Base-by-base conservation (phyloP, 2,329 filamentous ascomycete genomes). In the Pezicula neosporulosa region DNA sequence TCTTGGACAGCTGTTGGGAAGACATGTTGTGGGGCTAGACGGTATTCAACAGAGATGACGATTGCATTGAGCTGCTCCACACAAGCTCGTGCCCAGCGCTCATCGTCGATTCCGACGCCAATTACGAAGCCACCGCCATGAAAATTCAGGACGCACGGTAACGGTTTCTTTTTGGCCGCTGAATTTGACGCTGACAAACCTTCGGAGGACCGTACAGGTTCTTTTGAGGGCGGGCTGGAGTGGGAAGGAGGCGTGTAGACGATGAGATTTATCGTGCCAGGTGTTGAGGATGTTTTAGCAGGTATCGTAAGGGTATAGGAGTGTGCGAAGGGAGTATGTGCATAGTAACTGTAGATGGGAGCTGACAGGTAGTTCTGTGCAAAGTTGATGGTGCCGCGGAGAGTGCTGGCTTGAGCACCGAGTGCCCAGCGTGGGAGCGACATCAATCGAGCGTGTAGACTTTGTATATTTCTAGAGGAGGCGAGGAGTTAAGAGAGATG, bases 61-160 rank as follows among this genome's bases (percentile, higher is more conserved):
- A 68, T 61, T 3, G 66, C 59, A 18, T 50, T 56, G 12, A 44
- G 42, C 10, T 16, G 27, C 21, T 30, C 21, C 13, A 27, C 27
- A 8, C 19, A 27, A 12, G 21, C n/a, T 8, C 42, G 8, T 28
- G 42, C 42, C 42, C 42, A 44, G 10, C 42, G 42, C 42, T 44
- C 42, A 16, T 44, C 42, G 27, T 44, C 42, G 21, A 44, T n/a
- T 12, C 42, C 42, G n/a, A 16, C 10, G 12, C 42, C 42, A 4
- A 44, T 13, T 15, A 37, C 77, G 68, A 83, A 85, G 15, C 83
- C 83, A 27, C 83, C 83, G 38, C 82, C 82, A 61, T 86, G 83
- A 58, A 82, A 82, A 62, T 83, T 82, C 57, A 86, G n/a, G 12
- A 44, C 15, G n/a, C 19, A 30, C 7, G 42, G 21, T 16, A 16